A percentile compares a stretch with the other conserved stretches of the same genome.
These are phyloP conservation scores for Paramecium primaurelia DNA, from an alignment of 73 alveolate genomes.

Conservation along the genomic window DNA sequence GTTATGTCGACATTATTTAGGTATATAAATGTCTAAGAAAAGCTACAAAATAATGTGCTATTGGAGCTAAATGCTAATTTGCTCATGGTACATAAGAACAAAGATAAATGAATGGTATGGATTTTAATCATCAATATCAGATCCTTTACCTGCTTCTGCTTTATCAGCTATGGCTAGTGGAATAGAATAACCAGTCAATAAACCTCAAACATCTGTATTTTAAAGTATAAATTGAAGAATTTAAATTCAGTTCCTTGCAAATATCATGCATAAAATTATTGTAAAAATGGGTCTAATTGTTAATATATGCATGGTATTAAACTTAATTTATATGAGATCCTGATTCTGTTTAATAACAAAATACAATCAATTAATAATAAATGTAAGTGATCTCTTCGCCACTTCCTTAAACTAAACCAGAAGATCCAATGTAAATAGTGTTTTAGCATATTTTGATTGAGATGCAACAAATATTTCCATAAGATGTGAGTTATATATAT, in stretches of 20 bases:
- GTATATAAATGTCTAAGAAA: not conserved
- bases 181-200: not conserved
- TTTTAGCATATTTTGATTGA: not conserved
- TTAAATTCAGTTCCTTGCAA: not conserved
- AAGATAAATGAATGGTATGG: not conserved
- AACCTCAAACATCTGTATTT: not conserved
- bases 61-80: constrained; percentile 33
- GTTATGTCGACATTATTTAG: constrained; percentile 18
- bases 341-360: not conserved
- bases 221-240: not conserved
- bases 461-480: not conserved
- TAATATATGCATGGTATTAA: not conserved
- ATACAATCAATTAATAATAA: not conserved
- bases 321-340: not conserved
- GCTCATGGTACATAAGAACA: constrained; percentile 9
- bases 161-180: not conserved
- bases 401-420: not conserved
- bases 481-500: not conserved
- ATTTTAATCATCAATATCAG: not conserved
- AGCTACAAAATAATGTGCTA: constrained; percentile 30
- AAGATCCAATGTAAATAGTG: not conserved
- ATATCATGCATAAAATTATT: not conserved
- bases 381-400: not conserved
- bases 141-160: constrained; percentile 29
- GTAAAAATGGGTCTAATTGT: not conserved